Percentiles rank a stretch among this genome's conserved stretches.
Conservation (phyloP, 495 filamentous ascomycete species). For the Aspergillus egyptiacus region DNA sequence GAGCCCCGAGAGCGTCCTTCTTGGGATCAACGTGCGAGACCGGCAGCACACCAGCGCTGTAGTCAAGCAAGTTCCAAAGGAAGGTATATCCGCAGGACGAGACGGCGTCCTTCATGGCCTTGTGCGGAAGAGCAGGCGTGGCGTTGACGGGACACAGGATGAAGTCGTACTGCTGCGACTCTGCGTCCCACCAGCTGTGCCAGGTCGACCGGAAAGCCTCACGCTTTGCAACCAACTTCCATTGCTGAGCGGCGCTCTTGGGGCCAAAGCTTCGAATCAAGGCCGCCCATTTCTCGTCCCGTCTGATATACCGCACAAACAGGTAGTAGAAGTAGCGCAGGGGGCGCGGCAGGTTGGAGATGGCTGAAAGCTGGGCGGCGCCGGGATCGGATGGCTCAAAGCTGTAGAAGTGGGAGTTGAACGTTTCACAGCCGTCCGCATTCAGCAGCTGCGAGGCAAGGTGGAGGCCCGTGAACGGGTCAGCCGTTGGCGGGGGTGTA, state of each 20-base stretch:
- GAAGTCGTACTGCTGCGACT: constrained; percentile 62
- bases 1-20: constrained; percentile 57
- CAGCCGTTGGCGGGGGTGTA: constrained; percentile 50
- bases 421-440: constrained; percentile 80
- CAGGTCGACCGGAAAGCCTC: constrained; percentile 72
- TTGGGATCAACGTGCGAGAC: constrained; percentile 74
- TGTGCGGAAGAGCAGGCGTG: constrained; percentile 81
- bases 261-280: constrained; percentile 65
- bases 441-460: constrained; percentile 84
- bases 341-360: constrained; percentile 67
- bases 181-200: constrained; percentile 76
- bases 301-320: constrained; percentile 75
- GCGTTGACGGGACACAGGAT: constrained; percentile 83
- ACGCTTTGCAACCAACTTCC: constrained; percentile 69
- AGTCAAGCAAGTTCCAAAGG: constrained; percentile 91
- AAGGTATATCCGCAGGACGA: constrained; percentile 93
- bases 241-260: constrained; percentile 68
- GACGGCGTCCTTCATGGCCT: constrained; percentile 80
- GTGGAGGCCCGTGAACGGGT: constrained; percentile 65
- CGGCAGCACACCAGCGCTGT: constrained; percentile 77
- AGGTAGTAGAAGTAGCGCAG: constrained; percentile 83
- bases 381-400: constrained; percentile 81
- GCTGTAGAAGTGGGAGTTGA: constrained; percentile 64
- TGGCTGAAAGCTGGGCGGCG: constrained; percentile 62
- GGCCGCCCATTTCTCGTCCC: constrained; percentile 72